Evolutionary conservation across 1,284 basidiomycete species (phyloP).

Genomic region (Leccinum ponderosum): DNA sequence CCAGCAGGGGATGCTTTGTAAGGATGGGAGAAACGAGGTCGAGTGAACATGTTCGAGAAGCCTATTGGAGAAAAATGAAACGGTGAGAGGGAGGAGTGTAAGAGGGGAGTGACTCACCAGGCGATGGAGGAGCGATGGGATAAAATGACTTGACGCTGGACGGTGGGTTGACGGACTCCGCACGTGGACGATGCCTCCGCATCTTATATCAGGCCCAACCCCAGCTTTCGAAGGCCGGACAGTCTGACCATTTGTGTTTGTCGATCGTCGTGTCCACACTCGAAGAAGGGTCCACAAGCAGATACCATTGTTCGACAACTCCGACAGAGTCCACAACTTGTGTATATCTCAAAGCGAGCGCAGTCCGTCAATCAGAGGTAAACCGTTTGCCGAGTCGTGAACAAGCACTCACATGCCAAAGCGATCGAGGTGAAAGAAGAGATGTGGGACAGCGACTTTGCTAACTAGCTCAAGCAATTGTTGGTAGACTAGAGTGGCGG

Average conservation of each 20-base stretch:
- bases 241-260: slow-evolving; percentile 8
- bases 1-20: slow-evolving; percentile 27
- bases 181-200: background rate
- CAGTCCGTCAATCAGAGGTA: background rate
- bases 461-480: background rate
- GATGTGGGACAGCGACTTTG: background rate
- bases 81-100: background rate
- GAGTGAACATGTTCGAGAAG: slow-evolving; percentile 22
- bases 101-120: background rate
- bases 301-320: slow-evolving; percentile 21
- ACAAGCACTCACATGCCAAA: slow-evolving; percentile 12
- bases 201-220: slow-evolving; percentile 19
- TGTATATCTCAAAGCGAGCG: background rate
- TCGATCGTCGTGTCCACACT: slow-evolving; percentile 6
- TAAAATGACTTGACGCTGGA: background rate
- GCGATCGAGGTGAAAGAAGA: slow-evolving; percentile 1
- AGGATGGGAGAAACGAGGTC: slow-evolving; percentile 12
- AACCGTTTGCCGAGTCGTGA: background rate
- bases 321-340: slow-evolving; percentile 14
- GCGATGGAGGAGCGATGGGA: background rate
- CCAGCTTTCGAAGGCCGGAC: slow-evolving; percentile 1
- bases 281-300: background rate
- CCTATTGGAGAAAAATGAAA: background rate
- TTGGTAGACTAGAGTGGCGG: background rate
- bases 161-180: background rate